Base-by-base conservation (phyloP, 1,284 basidiomycete species). In the Limonomyces culmigenus region DNA sequence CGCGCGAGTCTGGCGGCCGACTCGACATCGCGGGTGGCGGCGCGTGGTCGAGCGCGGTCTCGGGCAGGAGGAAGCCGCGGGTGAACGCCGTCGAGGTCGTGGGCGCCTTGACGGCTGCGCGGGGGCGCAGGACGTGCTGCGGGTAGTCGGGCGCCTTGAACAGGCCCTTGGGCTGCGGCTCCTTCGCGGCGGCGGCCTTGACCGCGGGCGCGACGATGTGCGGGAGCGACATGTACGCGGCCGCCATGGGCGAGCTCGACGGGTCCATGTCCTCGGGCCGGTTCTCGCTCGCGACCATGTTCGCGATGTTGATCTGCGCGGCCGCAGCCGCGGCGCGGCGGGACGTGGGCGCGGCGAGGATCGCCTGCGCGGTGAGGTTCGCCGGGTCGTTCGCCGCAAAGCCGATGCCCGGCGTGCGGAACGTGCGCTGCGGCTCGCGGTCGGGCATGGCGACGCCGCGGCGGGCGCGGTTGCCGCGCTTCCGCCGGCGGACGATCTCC, bases 371-470 rank as follows among this genome's bases (percentile, higher is more conserved):
- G 1, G 78, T 72, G 32, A 81, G 56, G 0, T 68, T 69, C 6
- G 74, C 70, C 33, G 78, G 57, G 45, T 83, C 80, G 34, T 80
- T 55, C 47, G 84, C 80, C 3, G 81, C 78, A 62, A 84, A 83
- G 18, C 81, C 81, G 39, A 91, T 73, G 3, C 84, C 77, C 4
- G 80, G 76, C 0, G 88, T 91, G 25, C 95, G 76, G 54, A 83
- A 81, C 6, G 95, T 97, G 56, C 89, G 75, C 49, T 84, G 72
- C 2, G 88, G 83, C 44, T 98, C 93, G 37, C 92, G 77, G 50
- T 98, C 95, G 0, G 93, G 91, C 12, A 97, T 61, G 2, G 75
- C 74, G 42, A 95, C 66, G n/a, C 88, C 91, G 34, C 92, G 67
- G 36, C 91, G 68, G 3, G 86, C 89, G 41, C 92, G 74, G 1